A percentile compares a stretch with the other conserved stretches of the same genome.
These are phyloP conservation scores for Penicillium arizonense DNA, from an alignment of 495 filamentous ascomycete species.

Conservation along the genomic window DNA sequence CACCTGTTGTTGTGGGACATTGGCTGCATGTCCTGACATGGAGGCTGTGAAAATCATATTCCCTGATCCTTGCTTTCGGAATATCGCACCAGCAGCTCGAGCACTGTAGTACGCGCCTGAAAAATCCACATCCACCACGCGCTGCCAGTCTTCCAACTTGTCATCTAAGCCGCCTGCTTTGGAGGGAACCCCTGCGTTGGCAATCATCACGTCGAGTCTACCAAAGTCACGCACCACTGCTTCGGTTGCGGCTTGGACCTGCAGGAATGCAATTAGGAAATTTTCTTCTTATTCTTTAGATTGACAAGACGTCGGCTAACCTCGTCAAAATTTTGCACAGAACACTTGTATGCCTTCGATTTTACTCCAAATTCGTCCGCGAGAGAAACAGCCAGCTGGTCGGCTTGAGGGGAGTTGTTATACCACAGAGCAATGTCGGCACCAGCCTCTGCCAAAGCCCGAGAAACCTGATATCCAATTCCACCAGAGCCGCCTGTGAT, in stretches of 20 bases:
- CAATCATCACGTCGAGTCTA: conserved; percentile 57
- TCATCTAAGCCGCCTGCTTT: conserved; percentile 61
- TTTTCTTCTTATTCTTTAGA: no score
- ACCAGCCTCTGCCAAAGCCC: conserved; percentile 71
- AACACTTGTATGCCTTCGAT: conserved; percentile 38
- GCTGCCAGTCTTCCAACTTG: conserved; percentile 56
- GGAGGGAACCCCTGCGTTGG: conserved; percentile 68
- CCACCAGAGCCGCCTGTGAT: conserved; percentile 68
- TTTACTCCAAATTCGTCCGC: conserved; percentile 68
- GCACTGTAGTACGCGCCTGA: conserved; percentile 77
- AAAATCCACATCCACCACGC: conserved; percentile 67
- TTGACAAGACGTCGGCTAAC: background rate
- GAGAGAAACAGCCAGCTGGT: conserved; percentile 62
- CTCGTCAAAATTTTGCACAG: conserved; percentile 10
- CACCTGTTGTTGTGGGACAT: conserved; percentile 61
- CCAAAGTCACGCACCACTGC: conserved; percentile 21
- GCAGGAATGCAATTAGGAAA: background rate
- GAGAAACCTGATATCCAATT: conserved; percentile 69
- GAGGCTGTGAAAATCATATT: conserved; percentile 71
- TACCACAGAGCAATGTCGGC: conserved; percentile 67
- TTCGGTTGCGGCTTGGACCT: conserved; percentile 7
- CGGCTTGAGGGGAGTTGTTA: conserved; percentile 48
- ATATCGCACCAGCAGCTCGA: conserved; percentile 56
- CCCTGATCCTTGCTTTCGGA: conserved; percentile 59
- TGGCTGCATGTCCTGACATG: conserved; percentile 72